Conservation (phyloP, 495 filamentous ascomycete genomes). For the Aspergillus diversus region DNA sequence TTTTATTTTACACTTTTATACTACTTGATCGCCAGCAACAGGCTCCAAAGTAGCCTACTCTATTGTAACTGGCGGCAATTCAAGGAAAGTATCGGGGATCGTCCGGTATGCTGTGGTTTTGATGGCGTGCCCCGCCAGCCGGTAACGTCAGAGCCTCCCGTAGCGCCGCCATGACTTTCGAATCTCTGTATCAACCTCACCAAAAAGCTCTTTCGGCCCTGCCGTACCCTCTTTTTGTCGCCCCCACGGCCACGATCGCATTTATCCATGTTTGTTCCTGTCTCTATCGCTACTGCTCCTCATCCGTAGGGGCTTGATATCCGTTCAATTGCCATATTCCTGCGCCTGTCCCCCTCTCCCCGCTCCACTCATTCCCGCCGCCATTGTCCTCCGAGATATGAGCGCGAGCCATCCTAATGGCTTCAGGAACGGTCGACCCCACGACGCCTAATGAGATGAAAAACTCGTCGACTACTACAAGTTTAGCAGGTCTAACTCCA, state of each 20-base stretch:
- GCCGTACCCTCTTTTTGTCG: slow-evolving; percentile 10
- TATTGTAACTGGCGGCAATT: background rate
- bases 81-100: slow-evolving; percentile 5
- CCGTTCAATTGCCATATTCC: slow-evolving; percentile 21
- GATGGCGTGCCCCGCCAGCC: slow-evolving; percentile 25
- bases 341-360: slow-evolving; percentile 14
- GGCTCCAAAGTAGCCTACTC: background rate
- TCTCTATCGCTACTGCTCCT: slow-evolving; percentile 6
- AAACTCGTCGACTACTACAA: slow-evolving; percentile 27
- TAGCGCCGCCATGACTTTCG: slow-evolving; percentile 22
- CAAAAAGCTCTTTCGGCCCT: slow-evolving; percentile 26
- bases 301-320: slow-evolving; percentile 4
- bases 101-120: background rate
- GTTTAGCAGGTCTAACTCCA: slow-evolving; percentile 36
- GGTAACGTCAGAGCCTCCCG: slow-evolving; percentile 32
- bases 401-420: slow-evolving; percentile 44
- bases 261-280: slow-evolving; percentile 1
- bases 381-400: slow-evolving; percentile 38
- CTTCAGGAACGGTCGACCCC: slow-evolving; percentile 48
- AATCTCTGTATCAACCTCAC: slow-evolving; percentile 10
- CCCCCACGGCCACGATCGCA: slow-evolving; percentile 7
- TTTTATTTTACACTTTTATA: background rate
- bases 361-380: slow-evolving; percentile 20
- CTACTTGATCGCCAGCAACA: background rate
- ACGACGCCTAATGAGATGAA: slow-evolving; percentile 43